These are phyloP conservation scores for Epichloe hybrida DNA, from an alignment of 2,329 filamentous ascomycete species.

Conservation along the genomic window DNA sequence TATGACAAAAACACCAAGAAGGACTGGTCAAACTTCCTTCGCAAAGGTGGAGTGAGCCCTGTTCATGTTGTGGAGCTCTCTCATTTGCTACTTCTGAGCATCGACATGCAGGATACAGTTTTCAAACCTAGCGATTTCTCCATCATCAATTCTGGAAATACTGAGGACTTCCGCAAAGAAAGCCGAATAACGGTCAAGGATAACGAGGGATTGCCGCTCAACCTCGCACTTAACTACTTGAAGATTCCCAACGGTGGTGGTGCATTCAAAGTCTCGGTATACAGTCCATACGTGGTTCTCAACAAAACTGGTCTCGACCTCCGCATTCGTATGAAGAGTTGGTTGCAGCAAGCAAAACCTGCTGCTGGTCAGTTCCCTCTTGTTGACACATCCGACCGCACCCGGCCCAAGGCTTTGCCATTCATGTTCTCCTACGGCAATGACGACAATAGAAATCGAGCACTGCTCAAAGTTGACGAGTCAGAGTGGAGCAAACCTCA, in stretches of 20 bases:
- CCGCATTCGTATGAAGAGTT: conserved; percentile 76
- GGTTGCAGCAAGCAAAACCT: conserved; percentile 68
- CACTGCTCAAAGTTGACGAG: conserved; percentile 73
- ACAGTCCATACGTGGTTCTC: conserved; percentile 85
- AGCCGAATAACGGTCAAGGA: conserved; percentile 71
- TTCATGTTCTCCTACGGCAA: conserved; percentile 93
- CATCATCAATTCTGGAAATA: conserved; percentile 82
- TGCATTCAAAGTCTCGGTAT: conserved; percentile 90
- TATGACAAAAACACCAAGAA: conserved; percentile 98
- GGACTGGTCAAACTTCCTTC: conserved; percentile 96
- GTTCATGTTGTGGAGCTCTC: conserved; percentile 95
- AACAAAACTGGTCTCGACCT: conserved; percentile 91
- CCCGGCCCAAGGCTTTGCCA: conserved; percentile 62
- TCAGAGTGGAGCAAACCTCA: conserved; percentile 96
- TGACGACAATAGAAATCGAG: conserved; percentile 84
- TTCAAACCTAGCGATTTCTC: conserved; percentile 94
- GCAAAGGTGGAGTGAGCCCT: conserved; percentile 91
- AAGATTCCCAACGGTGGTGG: conserved; percentile 83
- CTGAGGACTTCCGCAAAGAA: conserved; percentile 82
- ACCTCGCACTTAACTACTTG: conserved; percentile 82
- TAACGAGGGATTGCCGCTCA: conserved; percentile 62
- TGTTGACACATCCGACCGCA: conserved; percentile 31
- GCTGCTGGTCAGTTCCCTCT: conserved; percentile 68
- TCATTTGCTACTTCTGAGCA: conserved; percentile 78
- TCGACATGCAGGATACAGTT: conserved; percentile 92